Evolutionary conservation across 805 yeast genomes (phyloP), one percentile per base, ranked within the genome.

Genomic region (Candida michaelii): DNA sequence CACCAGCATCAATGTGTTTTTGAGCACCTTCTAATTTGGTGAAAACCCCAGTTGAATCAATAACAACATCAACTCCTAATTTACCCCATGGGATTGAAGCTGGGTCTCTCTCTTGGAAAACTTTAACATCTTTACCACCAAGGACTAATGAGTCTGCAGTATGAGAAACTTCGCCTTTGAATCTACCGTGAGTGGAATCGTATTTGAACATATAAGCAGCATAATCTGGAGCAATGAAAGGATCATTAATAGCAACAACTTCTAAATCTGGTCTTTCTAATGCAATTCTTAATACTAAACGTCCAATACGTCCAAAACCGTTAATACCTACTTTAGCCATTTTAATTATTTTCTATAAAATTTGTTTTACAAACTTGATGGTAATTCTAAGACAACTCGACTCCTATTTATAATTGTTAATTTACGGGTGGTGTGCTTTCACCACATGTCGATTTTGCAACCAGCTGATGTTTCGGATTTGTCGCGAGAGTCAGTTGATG

Each of bases 281-380:
- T 36, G 65, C 65, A 42, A 60, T 51, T 60, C 66, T 60, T 47
- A 62, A 56, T 24, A 62, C 65, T 40, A 62, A 57, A 55, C 66
- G 62, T 21, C 66, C 66, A 44, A 62, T 62, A 53, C 66, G 59
- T 41, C 66, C 66, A 54, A 62, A 62, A 40, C 66, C 66, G 58
- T 62, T 62, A 54, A 62, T 60, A 45, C 64, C 66, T 48, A 62
- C 55, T 38, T 59, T 53, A 19, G 39, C 39, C 59, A 56, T 56
- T 36, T 40, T 27, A 14, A 36, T 13, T 29, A 16, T 41, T 42
- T 7, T 32, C 10, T 33, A 31, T 16, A 24, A 30, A 27, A 21
- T 33, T 17, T 17, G 16, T 21, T 10, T 18, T 13, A 34, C 9
- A 35, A 35, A 25, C 17, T 25, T 35, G 15, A 27, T 35, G 39